Base-by-base conservation (phyloP, 768 basidiomycete species). In the Mycena vitilis region DNA sequence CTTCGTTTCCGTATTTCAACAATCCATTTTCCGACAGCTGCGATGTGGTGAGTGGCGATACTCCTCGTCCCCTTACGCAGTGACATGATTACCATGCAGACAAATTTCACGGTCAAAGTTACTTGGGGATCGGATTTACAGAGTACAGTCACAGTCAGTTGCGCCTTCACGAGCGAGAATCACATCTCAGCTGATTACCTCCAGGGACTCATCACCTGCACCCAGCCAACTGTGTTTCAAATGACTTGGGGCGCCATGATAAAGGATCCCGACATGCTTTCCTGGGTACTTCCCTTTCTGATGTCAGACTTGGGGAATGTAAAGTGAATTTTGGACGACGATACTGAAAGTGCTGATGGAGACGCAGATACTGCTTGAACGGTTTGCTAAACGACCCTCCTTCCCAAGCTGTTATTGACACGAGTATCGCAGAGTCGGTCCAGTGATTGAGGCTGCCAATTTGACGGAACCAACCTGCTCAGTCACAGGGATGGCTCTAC, bases 1-100 rank as follows among this genome's bases (percentile, higher is more conserved):
- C 47, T 18, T 60, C 59, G 37, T 60, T 60, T 45, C 20, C 59
- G 15, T 60, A 60, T 25, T 60, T 49, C 59, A 60, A 60, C 34
- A 60, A 60, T 23, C 59, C 59, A 20, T 49, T 48, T 12, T 59
- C 57, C 18, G 30, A 60, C 13, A 25, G 59, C 11, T 60, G 59
- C 36, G 59, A 60, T 60, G 30, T 60, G 4, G 59, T 60, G 18
- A 45, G 58, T 60, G n/a, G 2, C 6, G 1, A 20, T 53, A 11
- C 10, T 36, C 15, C 44, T n/a, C n/a, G n/a, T 54, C 15, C 44
- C 25, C 10, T 8, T 8, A 2, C 4, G 23, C 5, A 30, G 30
- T 30, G 30, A 30, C 2, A 5, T 53, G 20, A 30, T 30, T 2
- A 5, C 12, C 22, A 53, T 25, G 16, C 20, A 53, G 60, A 44